phyloP scores from a whole-genome alignment of 495 filamentous ascomycete genomes.

The Niebla homalea region DNA sequence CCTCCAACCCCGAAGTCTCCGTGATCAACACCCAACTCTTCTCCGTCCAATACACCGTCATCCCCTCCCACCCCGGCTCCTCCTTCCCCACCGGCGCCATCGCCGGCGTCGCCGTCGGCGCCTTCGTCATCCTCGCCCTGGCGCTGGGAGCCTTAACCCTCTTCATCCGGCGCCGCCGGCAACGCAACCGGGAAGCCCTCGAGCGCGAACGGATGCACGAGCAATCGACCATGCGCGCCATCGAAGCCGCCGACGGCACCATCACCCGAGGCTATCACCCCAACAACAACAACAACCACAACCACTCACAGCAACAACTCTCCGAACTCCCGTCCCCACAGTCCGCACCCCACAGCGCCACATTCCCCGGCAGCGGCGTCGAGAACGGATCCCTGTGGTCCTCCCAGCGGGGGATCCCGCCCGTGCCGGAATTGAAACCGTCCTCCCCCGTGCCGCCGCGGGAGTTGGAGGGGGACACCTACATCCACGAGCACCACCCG shows the following conservation, averaged over 20 bases:
- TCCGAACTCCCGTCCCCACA: constrained; percentile 7
- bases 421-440: not conserved
- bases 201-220: not conserved
- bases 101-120: not conserved
- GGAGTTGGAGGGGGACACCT: constrained; percentile 14
- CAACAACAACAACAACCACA: not conserved
- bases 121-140: not conserved
- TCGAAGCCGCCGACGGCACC: not conserved
- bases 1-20: constrained; percentile 7
- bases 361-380: not conserved
- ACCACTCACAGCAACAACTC: not conserved
- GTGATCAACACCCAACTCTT: constrained; percentile 15
- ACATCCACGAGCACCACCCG: constrained; percentile 16
- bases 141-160: not conserved
- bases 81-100: not conserved
- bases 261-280: not conserved
- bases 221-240: not conserved
- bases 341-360: not conserved
- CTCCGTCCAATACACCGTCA: constrained; percentile 14
- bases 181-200: not conserved
- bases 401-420: not conserved
- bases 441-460: not conserved
- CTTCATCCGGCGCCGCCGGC: not conserved
- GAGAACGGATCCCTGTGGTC: not conserved
- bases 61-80: not conserved